phyloP scores from a whole-genome alignment of 345 rosid species.

The Eutrema heterophyllum region DNA sequence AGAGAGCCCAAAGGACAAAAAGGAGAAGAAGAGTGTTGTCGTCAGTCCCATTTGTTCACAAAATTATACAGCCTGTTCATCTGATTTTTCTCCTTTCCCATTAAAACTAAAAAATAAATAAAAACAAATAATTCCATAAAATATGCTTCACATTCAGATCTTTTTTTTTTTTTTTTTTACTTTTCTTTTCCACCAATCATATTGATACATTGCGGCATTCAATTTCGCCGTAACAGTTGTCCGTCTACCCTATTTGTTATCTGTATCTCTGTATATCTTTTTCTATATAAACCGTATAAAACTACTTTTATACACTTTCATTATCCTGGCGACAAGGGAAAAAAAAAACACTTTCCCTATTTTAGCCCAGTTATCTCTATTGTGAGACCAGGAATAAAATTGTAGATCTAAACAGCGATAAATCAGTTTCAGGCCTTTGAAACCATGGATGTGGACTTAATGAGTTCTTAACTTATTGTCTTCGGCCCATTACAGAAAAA shows the following conservation, averaged over 20 bases:
- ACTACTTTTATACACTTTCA: neutral
- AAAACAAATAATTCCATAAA: neutral
- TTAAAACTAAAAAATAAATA: neutral
- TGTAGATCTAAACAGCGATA: neutral
- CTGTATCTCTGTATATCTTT: neutral
- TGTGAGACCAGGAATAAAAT: neutral
- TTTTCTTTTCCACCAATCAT: conserved; percentile 22
- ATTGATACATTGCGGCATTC: conserved; percentile 25
- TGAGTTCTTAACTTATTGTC: neutral
- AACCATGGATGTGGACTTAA: neutral
- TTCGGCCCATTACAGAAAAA: neutral
- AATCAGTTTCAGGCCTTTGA: neutral
- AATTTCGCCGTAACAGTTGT: conserved; percentile 32
- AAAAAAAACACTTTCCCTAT: neutral
- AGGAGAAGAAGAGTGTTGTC: conserved; percentile 34
- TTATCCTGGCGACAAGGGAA: neutral
- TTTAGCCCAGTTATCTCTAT: neutral
- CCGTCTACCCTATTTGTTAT: conserved; percentile 5
- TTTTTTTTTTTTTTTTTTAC: neutral
- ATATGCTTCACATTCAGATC: neutral
- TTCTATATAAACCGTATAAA: neutral
- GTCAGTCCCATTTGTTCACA: conserved; percentile 32
- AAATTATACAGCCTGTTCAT: conserved; percentile 35
- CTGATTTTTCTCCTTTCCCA: conserved; percentile 23
- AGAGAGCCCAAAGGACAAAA: conserved; percentile 29